phyloP scores from a whole-genome alignment of 495 filamentous ascomycete genomes.

The Trichoderma reesei region DNA sequence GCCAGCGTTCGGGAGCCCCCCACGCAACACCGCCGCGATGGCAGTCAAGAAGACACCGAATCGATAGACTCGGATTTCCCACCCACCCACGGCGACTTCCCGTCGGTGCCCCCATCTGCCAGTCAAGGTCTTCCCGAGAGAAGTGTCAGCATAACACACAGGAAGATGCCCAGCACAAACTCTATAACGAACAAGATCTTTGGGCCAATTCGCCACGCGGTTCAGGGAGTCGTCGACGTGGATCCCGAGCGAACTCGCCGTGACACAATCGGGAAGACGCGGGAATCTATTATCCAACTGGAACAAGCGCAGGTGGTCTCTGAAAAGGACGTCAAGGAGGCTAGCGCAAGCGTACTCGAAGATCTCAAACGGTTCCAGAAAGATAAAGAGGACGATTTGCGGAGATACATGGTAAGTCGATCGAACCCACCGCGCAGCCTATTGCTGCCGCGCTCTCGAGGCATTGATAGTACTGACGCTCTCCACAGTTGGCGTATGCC shows the following conservation, averaged over 20 bases:
- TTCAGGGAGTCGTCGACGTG: constrained; percentile 90
- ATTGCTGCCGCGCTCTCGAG: neutral
- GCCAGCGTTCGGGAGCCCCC: constrained; percentile 43
- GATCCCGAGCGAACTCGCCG: constrained; percentile 87
- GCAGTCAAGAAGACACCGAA: constrained; percentile 55
- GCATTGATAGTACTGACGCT: constrained; percentile 19
- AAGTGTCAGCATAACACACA: constrained; percentile 39
- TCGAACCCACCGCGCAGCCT: neutral
- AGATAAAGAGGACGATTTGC: constrained; percentile 91
- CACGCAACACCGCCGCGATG: constrained; percentile 39
- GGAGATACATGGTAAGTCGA: constrained; percentile 79
- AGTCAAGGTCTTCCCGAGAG: constrained; percentile 46
- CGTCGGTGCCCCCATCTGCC: constrained; percentile 46
- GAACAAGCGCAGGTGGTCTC: constrained; percentile 83
- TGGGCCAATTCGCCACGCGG: constrained; percentile 83
- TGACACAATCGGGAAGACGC: constrained; percentile 91
- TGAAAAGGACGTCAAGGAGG: constrained; percentile 83
- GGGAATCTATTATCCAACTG: constrained; percentile 62
- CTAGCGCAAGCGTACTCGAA: constrained; percentile 71
- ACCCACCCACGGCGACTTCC: constrained; percentile 67
- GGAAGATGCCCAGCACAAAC: constrained; percentile 65
- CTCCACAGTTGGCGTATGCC: constrained; percentile 72
- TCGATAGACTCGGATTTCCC: constrained; percentile 93
- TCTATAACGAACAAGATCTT: constrained; percentile 92
- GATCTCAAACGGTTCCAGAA: constrained; percentile 87